Evolutionary conservation across 2,329 filamentous ascomycete species (phyloP), one percentile per base, ranked within the genome.

Genomic region (Hypoxylon sp.): DNA sequence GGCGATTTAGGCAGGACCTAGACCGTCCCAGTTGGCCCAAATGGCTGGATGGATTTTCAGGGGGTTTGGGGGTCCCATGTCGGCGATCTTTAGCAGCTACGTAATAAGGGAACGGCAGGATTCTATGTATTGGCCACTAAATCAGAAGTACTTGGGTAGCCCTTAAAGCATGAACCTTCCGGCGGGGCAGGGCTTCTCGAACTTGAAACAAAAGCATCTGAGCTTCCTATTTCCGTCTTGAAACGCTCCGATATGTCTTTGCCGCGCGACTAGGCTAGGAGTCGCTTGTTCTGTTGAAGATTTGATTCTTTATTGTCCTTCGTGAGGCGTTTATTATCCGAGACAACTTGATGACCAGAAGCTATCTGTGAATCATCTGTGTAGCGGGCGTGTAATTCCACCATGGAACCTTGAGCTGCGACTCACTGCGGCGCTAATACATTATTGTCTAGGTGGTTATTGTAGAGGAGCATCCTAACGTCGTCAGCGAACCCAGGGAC

Each of bases 51-150:
- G 52, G 56, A 61, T 67, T 59, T 61, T 64, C 64, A 67, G 64
- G 64, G 44, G 56, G 42, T 33, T 49, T 16, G 11, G 48, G 38
- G 50, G 30, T 14, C 45, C 56, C 51, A 14, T 59, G 64, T 48
- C 30, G 50, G 14, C 42, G 52, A 62, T 63, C 59, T 59, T 32
- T 61, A 64, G 38, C 49, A 42, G 30, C 42, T 58, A 53, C 36
- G 44, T 30, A 60, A 46, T 49, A 32, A 51, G 56, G 42, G 11
- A 42, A 59, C 14, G 7, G 40, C 22, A 18, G 22, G 9, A 12
- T 49, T 28, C 65, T 40, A n/a, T n/a, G n/a, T n/a, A 65, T 68
- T 68, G 65, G 65, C 16, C 30, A 33, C 52, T 36, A 45, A 38
- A 38, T 45, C 22, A 58, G 18, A n/a, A n/a, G n/a, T n/a, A n/a